Evolutionary conservation across 495 filamentous ascomycete species (phyloP).

Genomic region (Hypoxylon trugodes): DNA sequence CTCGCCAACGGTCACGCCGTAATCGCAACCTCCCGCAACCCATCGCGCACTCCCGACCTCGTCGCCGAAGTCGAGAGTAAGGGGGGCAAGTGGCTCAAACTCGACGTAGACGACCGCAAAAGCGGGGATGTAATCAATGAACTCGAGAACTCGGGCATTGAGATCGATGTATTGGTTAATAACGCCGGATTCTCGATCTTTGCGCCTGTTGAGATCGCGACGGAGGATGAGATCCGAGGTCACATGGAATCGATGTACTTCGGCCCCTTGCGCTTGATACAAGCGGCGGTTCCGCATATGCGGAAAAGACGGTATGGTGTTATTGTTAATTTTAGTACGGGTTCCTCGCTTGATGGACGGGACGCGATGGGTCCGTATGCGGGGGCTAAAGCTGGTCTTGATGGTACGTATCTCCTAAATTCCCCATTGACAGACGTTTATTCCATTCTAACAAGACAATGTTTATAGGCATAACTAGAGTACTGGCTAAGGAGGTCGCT

Average conservation of each 20-base stretch:
- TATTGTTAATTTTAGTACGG: conserved; percentile 59
- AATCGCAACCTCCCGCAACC: conserved; percentile 59
- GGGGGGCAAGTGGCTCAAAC: conserved; percentile 55
- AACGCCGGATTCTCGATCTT: conserved; percentile 63
- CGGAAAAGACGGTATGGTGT: conserved; percentile 51
- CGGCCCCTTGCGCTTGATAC: conserved; percentile 56
- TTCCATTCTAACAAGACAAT: background rate
- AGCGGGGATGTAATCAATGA: conserved; percentile 30
- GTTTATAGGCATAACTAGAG: conserved; percentile 46
- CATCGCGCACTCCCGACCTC: conserved; percentile 50
- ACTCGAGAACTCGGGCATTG: conserved; percentile 34
- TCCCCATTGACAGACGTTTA: background rate
- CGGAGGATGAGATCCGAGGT: conserved; percentile 50
- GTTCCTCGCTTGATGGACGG: conserved; percentile 52
- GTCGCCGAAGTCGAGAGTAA: conserved; percentile 53
- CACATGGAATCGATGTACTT: conserved; percentile 62
- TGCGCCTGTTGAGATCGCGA: conserved; percentile 46
- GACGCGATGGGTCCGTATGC: conserved; percentile 57
- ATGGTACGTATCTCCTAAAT: conserved; percentile 49
- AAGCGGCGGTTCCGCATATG: conserved; percentile 57
- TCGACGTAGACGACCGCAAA: conserved; percentile 50
- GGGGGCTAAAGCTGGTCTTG: conserved; percentile 57
- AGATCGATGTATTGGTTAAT: conserved; percentile 67
- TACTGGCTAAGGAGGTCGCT: conserved; percentile 59
- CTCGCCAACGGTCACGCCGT: conserved; percentile 55